Evolutionary conservation across 192 early-diverging fungal genomes (phyloP), one percentile per base, ranked within the genome.

Genomic region (Backusella circina): DNA sequence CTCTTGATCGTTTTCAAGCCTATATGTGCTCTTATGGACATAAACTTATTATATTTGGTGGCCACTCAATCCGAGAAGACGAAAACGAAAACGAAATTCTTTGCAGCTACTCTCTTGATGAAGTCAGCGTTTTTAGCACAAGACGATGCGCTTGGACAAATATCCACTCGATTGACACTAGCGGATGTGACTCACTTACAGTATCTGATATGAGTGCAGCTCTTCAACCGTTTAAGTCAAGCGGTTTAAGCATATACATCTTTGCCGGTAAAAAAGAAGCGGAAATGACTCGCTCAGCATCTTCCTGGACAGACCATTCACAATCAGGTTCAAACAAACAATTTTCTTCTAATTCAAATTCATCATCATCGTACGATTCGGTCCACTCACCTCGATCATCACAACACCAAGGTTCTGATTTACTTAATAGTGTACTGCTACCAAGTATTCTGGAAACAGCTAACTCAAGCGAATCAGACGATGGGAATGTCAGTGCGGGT

Each of bases 21-120:
- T 71, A 65, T 36, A 81, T 81, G 75, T 61, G 71, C 35, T 32
- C 57, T 2, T 47, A 72, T 3, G 54, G 68, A 1, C 65, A 81
- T n/a, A 81, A 81, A 37, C 67, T 81, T 18, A 66, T 81, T 65
- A 71, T 81, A 12, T 77, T 81, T 74, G 79, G 79, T 6, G 79
- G 79, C 0, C 75, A 77, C 18, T 74, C 79, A 12, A 54, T 81
- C 23, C 72, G 70, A 28, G 41, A 73, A 51, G 79, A 81, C 12
- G 67, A 77, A 30, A 67, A 77, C 6, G 79, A 81, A 23, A 74
- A 77, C 9, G 64, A 71, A 3, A 66, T 76, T 5, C n/a, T 77
- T 10, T 77, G 36, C 21, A 70, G 76, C 23, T 81, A 81, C 28
- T 23, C 75, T 31, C 41, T 81, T 28, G 65, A 74, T 18, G 61